phyloP scores from a whole-genome alignment of 805 yeast genomes.

The Millerozyma miso region DNA sequence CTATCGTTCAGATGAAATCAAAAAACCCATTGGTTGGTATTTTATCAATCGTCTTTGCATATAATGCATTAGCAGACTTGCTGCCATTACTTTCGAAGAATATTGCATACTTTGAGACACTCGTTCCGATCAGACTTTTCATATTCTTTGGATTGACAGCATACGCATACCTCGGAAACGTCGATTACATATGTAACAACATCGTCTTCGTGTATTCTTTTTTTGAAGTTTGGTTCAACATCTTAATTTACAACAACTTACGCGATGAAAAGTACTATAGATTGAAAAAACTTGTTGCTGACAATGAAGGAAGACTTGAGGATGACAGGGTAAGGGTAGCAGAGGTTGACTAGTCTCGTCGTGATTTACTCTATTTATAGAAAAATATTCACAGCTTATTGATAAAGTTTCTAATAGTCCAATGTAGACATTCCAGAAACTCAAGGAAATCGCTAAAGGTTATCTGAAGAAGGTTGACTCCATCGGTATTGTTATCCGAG shows the following conservation, averaged over 20 bases:
- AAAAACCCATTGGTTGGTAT: slow-evolving; percentile 48
- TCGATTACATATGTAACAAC: slow-evolving; percentile 53
- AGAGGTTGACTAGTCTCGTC: slow-evolving; percentile 13
- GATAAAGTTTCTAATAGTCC: slow-evolving; percentile 43
- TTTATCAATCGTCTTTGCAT: slow-evolving; percentile 41
- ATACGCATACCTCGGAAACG: slow-evolving; percentile 44
- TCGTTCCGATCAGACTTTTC: slow-evolving; percentile 55
- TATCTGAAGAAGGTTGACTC: slow-evolving; percentile 40
- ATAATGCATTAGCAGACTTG: slow-evolving; percentile 49
- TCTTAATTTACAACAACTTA: slow-evolving; percentile 55
- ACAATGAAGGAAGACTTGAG: slow-evolving; percentile 28
- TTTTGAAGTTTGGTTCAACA: slow-evolving; percentile 66
- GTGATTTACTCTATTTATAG: neutral
- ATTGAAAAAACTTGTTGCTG: slow-evolving; percentile 38
- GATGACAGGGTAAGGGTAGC: slow-evolving; percentile 28
- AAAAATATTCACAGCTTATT: slow-evolving; percentile 6
- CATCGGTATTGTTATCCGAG: slow-evolving; percentile 24
- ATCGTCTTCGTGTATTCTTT: slow-evolving; percentile 57
- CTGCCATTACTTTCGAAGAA: slow-evolving; percentile 54
- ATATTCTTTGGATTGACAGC: slow-evolving; percentile 47
- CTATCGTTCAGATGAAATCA: slow-evolving; percentile 23
- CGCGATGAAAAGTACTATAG: slow-evolving; percentile 59
- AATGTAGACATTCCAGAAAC: slow-evolving; percentile 51
- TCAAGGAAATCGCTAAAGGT: slow-evolving; percentile 49
- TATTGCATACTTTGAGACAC: slow-evolving; percentile 50